Conservation (phyloP, 2,329 filamentous ascomycete species). For the Botrytis byssoidea region DNA sequence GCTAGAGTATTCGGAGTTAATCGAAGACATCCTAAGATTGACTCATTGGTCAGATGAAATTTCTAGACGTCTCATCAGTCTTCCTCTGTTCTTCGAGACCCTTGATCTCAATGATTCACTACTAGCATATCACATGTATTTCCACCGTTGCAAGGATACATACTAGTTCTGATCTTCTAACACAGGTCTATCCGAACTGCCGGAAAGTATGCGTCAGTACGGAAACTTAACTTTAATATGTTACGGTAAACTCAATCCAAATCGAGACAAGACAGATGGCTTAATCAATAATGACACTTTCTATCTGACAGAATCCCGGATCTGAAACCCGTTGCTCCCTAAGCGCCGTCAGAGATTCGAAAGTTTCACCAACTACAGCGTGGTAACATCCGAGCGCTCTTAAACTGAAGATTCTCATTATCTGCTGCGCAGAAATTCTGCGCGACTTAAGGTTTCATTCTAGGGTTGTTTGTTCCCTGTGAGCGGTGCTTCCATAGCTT, state of each 20-base stretch:
- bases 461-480: background rate
- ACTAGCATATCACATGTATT: background rate
- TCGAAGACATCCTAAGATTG: background rate
- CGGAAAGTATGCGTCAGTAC: background rate
- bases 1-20: background rate
- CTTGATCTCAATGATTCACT: background rate
- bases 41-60: background rate
- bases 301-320: background rate
- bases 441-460: background rate
- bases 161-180: background rate
- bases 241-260: background rate
- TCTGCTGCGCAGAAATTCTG: background rate
- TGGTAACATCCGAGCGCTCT: constrained; percentile 1
- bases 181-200: background rate
- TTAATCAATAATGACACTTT: background rate
- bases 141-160: background rate
- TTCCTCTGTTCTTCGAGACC: background rate
- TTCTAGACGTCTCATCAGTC: background rate
- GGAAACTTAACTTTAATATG: background rate
- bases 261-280: background rate
- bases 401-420: background rate
- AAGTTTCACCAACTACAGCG: constrained; percentile 1
- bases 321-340: background rate
- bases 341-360: background rate
- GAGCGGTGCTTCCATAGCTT: background rate